These are phyloP conservation scores for Fusarium drepaniforme DNA, from an alignment of 2,329 filamentous ascomycete genomes.

Conservation along the genomic window DNA sequence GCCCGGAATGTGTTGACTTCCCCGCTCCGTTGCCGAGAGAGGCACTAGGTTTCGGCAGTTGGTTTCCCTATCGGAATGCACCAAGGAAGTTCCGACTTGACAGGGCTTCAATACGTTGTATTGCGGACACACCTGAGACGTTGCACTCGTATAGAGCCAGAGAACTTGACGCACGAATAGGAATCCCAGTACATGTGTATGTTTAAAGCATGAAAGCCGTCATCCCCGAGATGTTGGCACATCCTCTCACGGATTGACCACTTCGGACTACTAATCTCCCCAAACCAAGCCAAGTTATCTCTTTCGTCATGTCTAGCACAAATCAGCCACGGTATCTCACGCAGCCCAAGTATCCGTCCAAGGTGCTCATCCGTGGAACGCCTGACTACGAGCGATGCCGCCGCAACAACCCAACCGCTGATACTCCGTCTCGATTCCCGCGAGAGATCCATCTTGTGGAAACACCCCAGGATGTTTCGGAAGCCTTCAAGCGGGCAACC, in stretches of 20 bases:
- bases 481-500: conserved; percentile 9
- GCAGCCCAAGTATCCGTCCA: conserved; percentile 8
- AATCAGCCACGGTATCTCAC: conserved; percentile 6
- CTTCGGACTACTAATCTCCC: background rate
- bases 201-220: background rate
- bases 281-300: background rate
- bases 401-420: conserved; percentile 18
- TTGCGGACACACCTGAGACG: background rate
- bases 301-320: conserved; percentile 4
- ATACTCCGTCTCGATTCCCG: conserved; percentile 11
- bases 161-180: background rate
- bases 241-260: background rate
- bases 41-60: background rate
- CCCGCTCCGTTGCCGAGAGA: background rate
- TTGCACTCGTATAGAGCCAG: background rate
- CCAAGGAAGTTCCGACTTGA: background rate
- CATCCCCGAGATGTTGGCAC: background rate
- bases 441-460: conserved; percentile 17
- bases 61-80: background rate
- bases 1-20: background rate
- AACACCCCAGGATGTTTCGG: background rate
- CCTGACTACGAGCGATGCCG: conserved; percentile 22
- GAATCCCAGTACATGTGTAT: background rate
- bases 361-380: conserved; percentile 11
- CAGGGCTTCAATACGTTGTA: background rate